These are phyloP conservation scores for Prosopis cineraria DNA, from an alignment of 306 rosid species.

Conservation along the genomic window DNA sequence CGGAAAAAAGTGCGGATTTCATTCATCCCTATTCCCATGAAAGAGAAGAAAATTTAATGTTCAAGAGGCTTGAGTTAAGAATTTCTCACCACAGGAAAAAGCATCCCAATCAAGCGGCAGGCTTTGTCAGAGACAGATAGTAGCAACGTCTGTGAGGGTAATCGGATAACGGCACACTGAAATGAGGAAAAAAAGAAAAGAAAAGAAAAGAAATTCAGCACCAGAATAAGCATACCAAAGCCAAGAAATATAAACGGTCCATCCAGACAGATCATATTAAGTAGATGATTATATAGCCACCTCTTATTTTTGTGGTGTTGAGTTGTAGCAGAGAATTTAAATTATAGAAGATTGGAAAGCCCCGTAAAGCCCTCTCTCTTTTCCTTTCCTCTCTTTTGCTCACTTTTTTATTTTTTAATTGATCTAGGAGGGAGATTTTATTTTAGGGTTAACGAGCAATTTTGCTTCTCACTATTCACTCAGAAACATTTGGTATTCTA, in stretches of 20 bases:
- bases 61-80: conserved; percentile 5
- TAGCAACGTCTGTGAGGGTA: conserved; percentile 94
- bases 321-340: not conserved
- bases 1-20: not conserved
- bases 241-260: conserved; percentile 18
- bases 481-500: too few relatives aligned
- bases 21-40: not conserved
- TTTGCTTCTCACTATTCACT: too few relatives aligned
- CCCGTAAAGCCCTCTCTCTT: not conserved
- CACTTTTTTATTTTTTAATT: not conserved
- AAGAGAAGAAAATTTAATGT: not conserved
- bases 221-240: not conserved
- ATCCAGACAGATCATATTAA: not conserved
- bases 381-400: not conserved
- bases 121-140: conserved; percentile 95
- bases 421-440: not conserved
- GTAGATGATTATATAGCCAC: not conserved
- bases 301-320: not conserved
- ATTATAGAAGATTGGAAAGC: not conserved
- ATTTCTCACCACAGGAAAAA: conserved; percentile 86
- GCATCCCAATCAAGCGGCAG: conserved; percentile 97
- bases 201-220: conserved; percentile 20
- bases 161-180: conserved; percentile 98
- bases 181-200: conserved; percentile 39
- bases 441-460: too few relatives aligned